phyloP scores from a whole-genome alignment of 345 rosid genomes.

The Trapa bicornis region DNA sequence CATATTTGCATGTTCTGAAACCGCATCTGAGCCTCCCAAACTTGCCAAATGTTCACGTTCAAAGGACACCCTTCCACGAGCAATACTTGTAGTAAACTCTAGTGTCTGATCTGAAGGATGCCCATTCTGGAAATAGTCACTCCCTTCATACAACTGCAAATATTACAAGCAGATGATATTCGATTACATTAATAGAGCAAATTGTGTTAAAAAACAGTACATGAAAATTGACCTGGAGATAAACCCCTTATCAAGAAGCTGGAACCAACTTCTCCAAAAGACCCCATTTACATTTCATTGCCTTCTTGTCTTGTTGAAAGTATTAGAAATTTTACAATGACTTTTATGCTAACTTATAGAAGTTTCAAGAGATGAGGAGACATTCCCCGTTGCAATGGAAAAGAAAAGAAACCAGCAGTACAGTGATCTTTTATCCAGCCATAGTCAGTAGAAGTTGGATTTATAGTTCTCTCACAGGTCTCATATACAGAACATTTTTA shows the following conservation, averaged over 20 bases:
- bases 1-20: slow-evolving; percentile 74
- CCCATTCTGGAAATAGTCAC: slow-evolving; percentile 30
- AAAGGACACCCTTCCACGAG: slow-evolving; percentile 47
- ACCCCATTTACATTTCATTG: not conserved
- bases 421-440: not conserved
- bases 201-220: not conserved
- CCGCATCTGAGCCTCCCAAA: slow-evolving; percentile 63
- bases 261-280: too few relatives aligned
- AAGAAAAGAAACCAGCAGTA: not conserved
- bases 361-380: not conserved
- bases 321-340: not conserved
- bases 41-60: slow-evolving; percentile 38
- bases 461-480: not conserved
- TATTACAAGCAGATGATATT: slow-evolving; percentile 1
- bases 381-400: not conserved
- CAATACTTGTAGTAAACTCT: slow-evolving; percentile 34
- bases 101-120: slow-evolving; percentile 38
- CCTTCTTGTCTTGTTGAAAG: not conserved
- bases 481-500: not conserved
- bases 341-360: not conserved
- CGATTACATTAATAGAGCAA: not conserved
- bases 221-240: not conserved
- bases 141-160: slow-evolving; percentile 45
- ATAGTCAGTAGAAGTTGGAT: not conserved
- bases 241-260: too few relatives aligned